Conservation (phyloP, 2,329 filamentous ascomycete genomes). For the Colletotrichum sp. region DNA sequence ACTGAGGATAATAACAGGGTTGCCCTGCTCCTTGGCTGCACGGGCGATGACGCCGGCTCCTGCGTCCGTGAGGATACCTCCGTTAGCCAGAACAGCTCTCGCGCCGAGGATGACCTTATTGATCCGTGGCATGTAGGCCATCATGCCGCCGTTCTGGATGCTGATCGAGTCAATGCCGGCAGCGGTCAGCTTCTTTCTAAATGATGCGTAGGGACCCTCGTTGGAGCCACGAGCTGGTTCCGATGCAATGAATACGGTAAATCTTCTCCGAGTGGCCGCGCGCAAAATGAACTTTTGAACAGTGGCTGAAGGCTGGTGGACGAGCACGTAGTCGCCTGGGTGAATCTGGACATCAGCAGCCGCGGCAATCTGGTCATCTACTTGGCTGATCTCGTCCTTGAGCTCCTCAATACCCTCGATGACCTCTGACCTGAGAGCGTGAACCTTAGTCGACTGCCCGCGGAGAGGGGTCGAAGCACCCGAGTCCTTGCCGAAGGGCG, state of each 20-base stretch:
- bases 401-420: constrained; percentile 95
- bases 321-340: constrained; percentile 89
- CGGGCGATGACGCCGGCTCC: constrained; percentile 85
- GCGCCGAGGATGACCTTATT: constrained; percentile 95
- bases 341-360: constrained; percentile 92
- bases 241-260: constrained; percentile 86
- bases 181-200: constrained; percentile 79
- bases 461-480: constrained; percentile 55
- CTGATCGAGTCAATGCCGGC: constrained; percentile 83
- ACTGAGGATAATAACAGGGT: constrained; percentile 85
- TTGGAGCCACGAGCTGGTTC: constrained; percentile 49
- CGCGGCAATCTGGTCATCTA: constrained; percentile 90
- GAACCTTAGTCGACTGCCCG: constrained; percentile 49
- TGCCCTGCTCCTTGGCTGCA: constrained; percentile 81
- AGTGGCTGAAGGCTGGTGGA: constrained; percentile 83
- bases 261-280: constrained; percentile 87
- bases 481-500: constrained; percentile 50
- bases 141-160: constrained; percentile 83
- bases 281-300: constrained; percentile 90
- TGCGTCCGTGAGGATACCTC: constrained; percentile 81
- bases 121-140: constrained; percentile 92
- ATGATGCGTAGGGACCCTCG: constrained; percentile 52
- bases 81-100: constrained; percentile 86
- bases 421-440: constrained; percentile 86
- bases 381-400: constrained; percentile 91